phyloP scores from a whole-genome alignment of 2,329 filamentous ascomycete genomes.

The Fusarium brachygibbosum region DNA sequence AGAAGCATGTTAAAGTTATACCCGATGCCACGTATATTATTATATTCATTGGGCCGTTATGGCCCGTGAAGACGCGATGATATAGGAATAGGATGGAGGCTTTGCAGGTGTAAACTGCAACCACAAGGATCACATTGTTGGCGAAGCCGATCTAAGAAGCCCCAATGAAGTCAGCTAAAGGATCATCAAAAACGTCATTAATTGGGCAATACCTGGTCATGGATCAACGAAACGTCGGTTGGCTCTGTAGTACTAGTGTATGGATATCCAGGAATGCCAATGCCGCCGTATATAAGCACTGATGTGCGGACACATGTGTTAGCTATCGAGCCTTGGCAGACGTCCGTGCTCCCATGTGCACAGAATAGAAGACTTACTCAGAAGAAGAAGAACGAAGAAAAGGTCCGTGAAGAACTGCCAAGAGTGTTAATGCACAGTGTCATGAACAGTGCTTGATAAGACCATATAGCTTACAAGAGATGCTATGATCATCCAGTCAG shows the following conservation, averaged over 20 bases:
- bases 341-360: rapidly evolving
- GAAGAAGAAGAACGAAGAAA: conserved; percentile 11
- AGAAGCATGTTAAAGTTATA: not conserved
- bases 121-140: conserved; percentile 15
- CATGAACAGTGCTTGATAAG: rapidly evolving
- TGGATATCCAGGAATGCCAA: conserved; percentile 17
- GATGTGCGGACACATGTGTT: not conserved
- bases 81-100: conserved; percentile 19
- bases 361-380: not conserved
- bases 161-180: rapidly evolving
- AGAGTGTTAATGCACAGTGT: not conserved
- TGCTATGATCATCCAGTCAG: conserved; percentile 20
- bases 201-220: not conserved
- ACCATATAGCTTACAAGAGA: not conserved
- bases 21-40: conserved; percentile 13
- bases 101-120: conserved; percentile 11
- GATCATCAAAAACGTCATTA: rapidly evolving
- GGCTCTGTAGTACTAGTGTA: conserved; percentile 21
- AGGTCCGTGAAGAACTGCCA: conserved; percentile 7
- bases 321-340: rapidly evolving
- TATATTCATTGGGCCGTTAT: conserved; percentile 8
- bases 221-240: conserved; percentile 11
- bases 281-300: conserved; percentile 21
- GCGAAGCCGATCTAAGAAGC: conserved; percentile 3
- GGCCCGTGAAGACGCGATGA: conserved; percentile 15